phyloP scores from a whole-genome alignment of 371 early-diverging fungal genomes.

The Haplosporangium sp. region DNA sequence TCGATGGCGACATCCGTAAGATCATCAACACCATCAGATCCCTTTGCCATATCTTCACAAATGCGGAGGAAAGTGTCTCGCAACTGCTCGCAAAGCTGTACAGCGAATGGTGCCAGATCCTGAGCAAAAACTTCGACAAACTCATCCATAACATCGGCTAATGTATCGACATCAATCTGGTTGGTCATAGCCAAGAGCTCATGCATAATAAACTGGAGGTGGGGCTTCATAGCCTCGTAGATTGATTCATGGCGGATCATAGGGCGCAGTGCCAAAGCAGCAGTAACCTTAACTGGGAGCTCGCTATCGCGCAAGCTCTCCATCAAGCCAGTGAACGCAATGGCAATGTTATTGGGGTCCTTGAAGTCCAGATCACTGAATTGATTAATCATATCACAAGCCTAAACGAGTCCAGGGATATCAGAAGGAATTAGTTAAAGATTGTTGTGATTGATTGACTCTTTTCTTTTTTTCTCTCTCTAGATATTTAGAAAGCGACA shows the following conservation, averaged over 20 bases:
- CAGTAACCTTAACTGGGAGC: constrained; percentile 90
- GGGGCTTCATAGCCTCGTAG: constrained; percentile 78
- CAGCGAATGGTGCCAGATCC: constrained; percentile 91
- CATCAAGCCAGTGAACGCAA: constrained; percentile 74
- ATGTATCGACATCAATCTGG: constrained; percentile 90
- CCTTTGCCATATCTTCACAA: constrained; percentile 68
- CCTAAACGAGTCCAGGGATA: constrained; percentile 23
- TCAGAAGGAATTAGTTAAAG: not conserved
- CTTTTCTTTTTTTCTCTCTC: too few relatives aligned
- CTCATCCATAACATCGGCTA: constrained; percentile 88
- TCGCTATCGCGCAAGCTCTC: constrained; percentile 80
- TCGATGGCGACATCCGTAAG: constrained; percentile 60
- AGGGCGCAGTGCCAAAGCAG: constrained; percentile 83
- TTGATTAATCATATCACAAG: constrained; percentile 57
- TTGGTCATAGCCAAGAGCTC: constrained; percentile 86
- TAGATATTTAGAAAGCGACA: too few relatives aligned
- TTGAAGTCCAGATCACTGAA: constrained; percentile 62
- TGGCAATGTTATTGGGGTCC: constrained; percentile 61
- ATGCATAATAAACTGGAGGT: constrained; percentile 87
- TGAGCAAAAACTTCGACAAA: constrained; percentile 91
- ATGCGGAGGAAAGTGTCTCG: constrained; percentile 87
- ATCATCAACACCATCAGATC: constrained; percentile 45
- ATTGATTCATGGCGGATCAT: constrained; percentile 82
- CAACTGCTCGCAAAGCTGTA: constrained; percentile 88
- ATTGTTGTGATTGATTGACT: not conserved